Percentiles rank a stretch among this genome's conserved stretches.
Conservation (phyloP, 179 eudicot genomes). For the Silene noctiflora region DNA sequence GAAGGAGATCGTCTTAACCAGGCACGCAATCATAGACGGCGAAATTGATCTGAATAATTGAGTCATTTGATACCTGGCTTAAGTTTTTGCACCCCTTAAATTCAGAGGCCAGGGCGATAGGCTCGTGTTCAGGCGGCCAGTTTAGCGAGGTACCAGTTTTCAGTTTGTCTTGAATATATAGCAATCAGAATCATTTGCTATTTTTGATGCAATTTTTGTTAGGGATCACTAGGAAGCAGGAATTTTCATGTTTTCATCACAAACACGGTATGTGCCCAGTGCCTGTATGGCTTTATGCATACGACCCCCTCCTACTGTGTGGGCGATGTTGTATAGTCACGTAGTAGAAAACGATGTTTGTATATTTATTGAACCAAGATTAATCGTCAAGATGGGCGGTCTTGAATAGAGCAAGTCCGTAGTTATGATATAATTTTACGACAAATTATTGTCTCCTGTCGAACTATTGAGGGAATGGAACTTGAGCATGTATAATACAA, state of each 20-base stretch:
- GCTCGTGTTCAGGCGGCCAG: not conserved
- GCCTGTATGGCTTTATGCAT: too few species aligned
- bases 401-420: too few species aligned
- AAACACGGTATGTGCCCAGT: too few species aligned
- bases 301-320: too few species aligned
- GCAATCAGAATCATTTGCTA: not conserved
- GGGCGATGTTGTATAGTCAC: too few species aligned
- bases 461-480: too few species aligned
- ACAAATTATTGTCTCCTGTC: too few species aligned
- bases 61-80: not conserved
- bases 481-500: too few species aligned
- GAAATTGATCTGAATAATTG: constrained; percentile 48
- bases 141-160: not conserved
- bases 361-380: too few species aligned
- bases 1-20: constrained; percentile 82
- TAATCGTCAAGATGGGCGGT: too few species aligned
- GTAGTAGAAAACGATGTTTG: too few species aligned
- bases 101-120: not conserved
- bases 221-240: not conserved
- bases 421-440: too few species aligned
- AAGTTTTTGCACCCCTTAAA: not conserved
- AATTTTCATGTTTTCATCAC: not conserved
- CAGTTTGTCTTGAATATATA: not conserved
- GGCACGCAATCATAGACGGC: constrained; percentile 88
- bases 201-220: not conserved